Evolutionary conservation across 371 early-diverging fungal genomes (phyloP), one percentile per base, ranked within the genome.

Genomic region (Nematocida sp.): DNA sequence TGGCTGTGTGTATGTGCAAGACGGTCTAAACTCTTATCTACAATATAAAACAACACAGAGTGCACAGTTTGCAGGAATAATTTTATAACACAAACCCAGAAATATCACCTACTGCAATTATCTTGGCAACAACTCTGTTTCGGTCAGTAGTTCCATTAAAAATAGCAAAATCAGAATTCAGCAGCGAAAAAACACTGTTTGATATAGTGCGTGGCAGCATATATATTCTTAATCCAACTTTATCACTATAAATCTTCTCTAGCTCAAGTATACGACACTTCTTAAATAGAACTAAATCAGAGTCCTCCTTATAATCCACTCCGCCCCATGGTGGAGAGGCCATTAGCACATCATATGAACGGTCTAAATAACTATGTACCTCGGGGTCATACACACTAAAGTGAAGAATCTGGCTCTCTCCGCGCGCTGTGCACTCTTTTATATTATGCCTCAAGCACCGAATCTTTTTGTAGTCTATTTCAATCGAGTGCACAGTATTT

Each of bases 241-340:
- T 55, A 5, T 47, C 39, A 7, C 40, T 50, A 25, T 78, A 78
- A 18, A 69, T 58, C 4, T 56, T 40, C 42, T 78, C 80, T 55
- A 78, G 23, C 60, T 70, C 70, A 18, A 78, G 0, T 4, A 78
- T 25, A 15, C 45, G 45, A 52, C 80, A 78, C 0, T 25, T 20
- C 1, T 18, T 15, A 27, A 78, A 54, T 13, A 70, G 46, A 4
- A 1, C n/a, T 5, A 70, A 5, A 15, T 13, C 56, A 25, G 55
- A 9, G 9, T 39, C 18, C 62, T 78, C 33, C 23, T 55, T 25
- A 42, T 78, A 78, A 18, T 71, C 69, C 6, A 78, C 33, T 7
- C 80, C 80, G 0, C 80, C 80, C 80, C 80, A 78, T 11, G 80
- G 80, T 11, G 80, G 80, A 42, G 44, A 58, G n/a, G 69, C 69